These are phyloP conservation scores for Pseudocercospora vitis DNA, from an alignment of 2,329 filamentous ascomycete species.

Conservation along the genomic window DNA sequence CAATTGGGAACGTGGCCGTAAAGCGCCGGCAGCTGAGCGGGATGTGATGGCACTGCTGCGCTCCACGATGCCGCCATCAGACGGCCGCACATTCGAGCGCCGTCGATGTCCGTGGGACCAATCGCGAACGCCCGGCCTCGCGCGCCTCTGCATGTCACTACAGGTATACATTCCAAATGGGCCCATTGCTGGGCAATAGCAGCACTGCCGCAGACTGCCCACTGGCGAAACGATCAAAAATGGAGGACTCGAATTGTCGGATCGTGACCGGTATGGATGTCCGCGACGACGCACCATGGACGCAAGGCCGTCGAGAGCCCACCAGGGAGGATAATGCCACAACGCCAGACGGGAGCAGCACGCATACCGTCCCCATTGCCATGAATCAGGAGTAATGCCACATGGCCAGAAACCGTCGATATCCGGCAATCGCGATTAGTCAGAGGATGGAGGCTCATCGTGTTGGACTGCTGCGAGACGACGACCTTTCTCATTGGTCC, in stretches of 20 bases:
- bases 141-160: neutral
- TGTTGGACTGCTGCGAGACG: neutral
- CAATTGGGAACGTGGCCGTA: constrained; percentile 2
- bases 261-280: neutral
- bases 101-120: constrained; percentile 5
- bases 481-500: neutral
- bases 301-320: neutral
- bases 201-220: neutral
- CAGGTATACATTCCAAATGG: constrained; percentile 7
- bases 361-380: neutral
- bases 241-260: neutral
- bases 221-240: constrained; percentile 6
- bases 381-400: neutral
- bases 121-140: neutral
- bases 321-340: neutral
- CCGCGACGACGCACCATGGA: neutral
- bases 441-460: too few species aligned
- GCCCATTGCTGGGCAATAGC: neutral
- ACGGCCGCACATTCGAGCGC: neutral
- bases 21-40: constrained; percentile 3
- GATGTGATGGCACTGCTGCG: constrained; percentile 4
- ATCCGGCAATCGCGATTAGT: neutral
- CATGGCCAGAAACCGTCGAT: neutral
- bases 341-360: neutral
- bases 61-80: constrained; percentile 4